phyloP scores from a whole-genome alignment of 805 yeast genomes.

The Metschnikowia cubensis region DNA sequence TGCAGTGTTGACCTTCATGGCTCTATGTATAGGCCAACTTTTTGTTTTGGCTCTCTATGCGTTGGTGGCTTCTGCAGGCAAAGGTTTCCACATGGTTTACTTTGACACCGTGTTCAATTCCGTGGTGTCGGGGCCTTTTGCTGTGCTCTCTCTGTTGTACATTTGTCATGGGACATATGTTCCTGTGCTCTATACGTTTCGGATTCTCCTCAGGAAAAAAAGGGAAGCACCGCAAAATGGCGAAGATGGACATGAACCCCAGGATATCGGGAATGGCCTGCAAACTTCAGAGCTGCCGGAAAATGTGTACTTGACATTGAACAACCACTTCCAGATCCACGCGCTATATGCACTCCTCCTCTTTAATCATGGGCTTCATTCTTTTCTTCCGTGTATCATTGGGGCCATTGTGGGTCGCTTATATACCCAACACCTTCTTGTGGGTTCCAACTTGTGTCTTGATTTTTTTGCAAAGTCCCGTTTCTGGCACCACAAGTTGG shows the following conservation, averaged over 20 bases:
- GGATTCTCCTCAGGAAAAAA: conserved; percentile 20
- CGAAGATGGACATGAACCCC: no score
- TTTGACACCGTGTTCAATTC: conserved; percentile 31
- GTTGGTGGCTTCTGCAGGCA: conserved; percentile 1
- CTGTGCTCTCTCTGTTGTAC: conserved; percentile 37
- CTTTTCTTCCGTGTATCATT: conserved; percentile 34
- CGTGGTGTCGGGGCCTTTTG: conserved; percentile 39
- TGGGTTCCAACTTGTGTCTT: conserved; percentile 30
- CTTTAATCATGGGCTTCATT: conserved; percentile 41
- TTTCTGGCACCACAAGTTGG: background rate
- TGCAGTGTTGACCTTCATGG: conserved; percentile 31
- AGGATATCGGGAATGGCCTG: background rate
- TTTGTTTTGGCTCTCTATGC: conserved; percentile 36
- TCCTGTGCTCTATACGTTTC: conserved; percentile 35
- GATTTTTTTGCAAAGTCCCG: background rate
- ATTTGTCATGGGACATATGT: conserved; percentile 34
- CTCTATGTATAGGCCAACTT: conserved; percentile 43
- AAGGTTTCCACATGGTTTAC: conserved; percentile 13
- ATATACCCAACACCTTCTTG: conserved; percentile 40
- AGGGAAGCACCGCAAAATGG: background rate
- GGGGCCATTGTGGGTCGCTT: conserved; percentile 46
- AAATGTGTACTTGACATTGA: conserved; percentile 17
- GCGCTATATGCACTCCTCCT: conserved; percentile 33
- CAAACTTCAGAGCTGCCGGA: background rate
- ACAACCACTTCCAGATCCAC: conserved; percentile 41